Base-by-base conservation (phyloP, 306 rosid genomes). In the Trifolium repens region DNA sequence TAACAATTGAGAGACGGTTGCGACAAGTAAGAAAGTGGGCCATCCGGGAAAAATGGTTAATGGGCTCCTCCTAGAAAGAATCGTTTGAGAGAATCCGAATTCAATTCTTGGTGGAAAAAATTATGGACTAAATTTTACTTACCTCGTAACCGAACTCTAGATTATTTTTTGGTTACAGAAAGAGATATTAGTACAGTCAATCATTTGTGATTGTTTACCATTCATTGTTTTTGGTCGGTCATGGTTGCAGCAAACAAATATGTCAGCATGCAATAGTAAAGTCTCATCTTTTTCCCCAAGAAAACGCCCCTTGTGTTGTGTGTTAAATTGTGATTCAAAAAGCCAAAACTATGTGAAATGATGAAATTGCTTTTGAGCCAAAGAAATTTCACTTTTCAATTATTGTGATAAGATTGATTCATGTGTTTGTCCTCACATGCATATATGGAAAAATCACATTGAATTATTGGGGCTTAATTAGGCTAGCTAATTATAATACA, bases 331-430 rank as follows among this genome's bases (percentile, higher is more conserved):
- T 19, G 24, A 68, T 59, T 44, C 59, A 44, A 79, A 72, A 72
- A 55, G 73, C 57, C 60, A 71, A 63, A 62, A 11, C 13, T 60
- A 13, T 13, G 40, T 65, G 71, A 19, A 65, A 79, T 40, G 15
- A n/a, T 49, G 68, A 72, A 64, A 42, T n/a, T 12, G 62, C 74
- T 72, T 79, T 71, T 78, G 22, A 44, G 13, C 69, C 9, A 54
- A 72, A 52, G 15, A 72, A 72, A 16, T 46, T 55, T 72, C 69
- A 57, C 50, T 19, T 65, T 30, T 72, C 78, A 72, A 72, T 67
- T 66, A 72, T 72, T 53, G 16, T 11, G 74, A 79, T 73, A 66
- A 54, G 55, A 73, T 19, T 37, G 65, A 64, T 72, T 30, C 62
- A 30, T 44, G 44, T 43, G 14, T 71, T 30, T 78, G 39, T 14